Evolutionary conservation across 176 grass and related monocot genomes (phyloP), one percentile per base, ranked within the genome.

Genomic region (Hsuehochloa calcarea): DNA sequence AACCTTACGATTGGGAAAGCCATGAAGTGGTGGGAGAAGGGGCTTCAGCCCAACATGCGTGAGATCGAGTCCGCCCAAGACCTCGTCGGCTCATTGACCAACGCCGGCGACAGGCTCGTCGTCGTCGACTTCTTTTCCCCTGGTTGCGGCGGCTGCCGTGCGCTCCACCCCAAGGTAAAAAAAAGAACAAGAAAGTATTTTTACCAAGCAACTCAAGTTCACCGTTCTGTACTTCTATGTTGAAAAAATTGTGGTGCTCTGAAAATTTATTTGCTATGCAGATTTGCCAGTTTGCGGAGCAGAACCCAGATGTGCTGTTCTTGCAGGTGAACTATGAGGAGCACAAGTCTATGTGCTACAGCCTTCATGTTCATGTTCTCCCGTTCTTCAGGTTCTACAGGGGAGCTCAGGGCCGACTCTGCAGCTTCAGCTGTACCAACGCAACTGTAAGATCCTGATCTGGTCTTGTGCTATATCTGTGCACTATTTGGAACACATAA

Each of bases 341-440:
- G 75, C 96, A 99, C 88, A 94, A 89, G 69, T 94, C 96, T 20
- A 96, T 96, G 96, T 99, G 96, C 75, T 94, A 96, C 44, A 99
- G 86, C 81, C 88, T 99, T 10, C 85, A 91, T 71, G 96, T 99
- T 3, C 93, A 96, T 90, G 96, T 99, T 37, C 90, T 99, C 4
- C 96, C 96, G 5, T 99, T 99, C 86, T 99, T 99, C 77, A 89
- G 93, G 86, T 96, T 99, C 84, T 99, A 96, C 54, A 87, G 91
- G 47, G 96, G 96, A 88, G 90, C 88, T 29, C 90, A 99, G 50
- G 96, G 96, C 22, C 81, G 86, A 1, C 79, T 99, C 34, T 96
- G 93, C 40, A 93, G 96, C 86, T 99, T 99, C 92, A 99, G 96
- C 77, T 99, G 96, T 81, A 99, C 96, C 27, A 96, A 90, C 77